Conservation (phyloP, 805 yeast species). For the Saccharomycopsis lassenensis region DNA sequence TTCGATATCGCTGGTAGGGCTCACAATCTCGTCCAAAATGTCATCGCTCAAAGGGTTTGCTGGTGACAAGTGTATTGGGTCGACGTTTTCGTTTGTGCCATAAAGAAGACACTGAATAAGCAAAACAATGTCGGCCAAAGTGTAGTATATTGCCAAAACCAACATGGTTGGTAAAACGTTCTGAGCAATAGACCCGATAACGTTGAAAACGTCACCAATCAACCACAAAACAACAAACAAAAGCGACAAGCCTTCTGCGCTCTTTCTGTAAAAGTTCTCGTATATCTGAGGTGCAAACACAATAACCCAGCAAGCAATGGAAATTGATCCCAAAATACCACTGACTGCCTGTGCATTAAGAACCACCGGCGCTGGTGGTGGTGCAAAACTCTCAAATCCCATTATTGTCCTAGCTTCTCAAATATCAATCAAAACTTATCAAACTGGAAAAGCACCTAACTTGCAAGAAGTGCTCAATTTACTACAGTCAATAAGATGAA, state of each 20-base stretch:
- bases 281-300: conserved; percentile 96
- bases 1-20: background rate
- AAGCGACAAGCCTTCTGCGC: conserved; percentile 83
- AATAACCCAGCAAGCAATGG: conserved; percentile 95
- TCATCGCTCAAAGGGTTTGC: conserved; percentile 75
- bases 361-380: conserved; percentile 56
- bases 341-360: conserved; percentile 62
- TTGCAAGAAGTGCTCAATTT: too few relatives aligned
- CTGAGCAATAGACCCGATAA: conserved; percentile 81
- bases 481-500: too few relatives aligned
- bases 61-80: conserved; percentile 74
- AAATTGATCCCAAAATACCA: conserved; percentile 62
- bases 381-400: conserved; percentile 24
- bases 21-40: conserved; percentile 46
- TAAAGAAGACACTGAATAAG: conserved; percentile 77
- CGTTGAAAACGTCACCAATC: conserved; percentile 88
- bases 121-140: conserved; percentile 78
- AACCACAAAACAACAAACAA: conserved; percentile 86
- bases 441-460: too few relatives aligned
- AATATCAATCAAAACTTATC: too few relatives aligned
- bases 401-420: too few relatives aligned
- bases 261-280: conserved; percentile 76
- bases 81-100: conserved; percentile 40
- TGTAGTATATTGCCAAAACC: conserved; percentile 83
- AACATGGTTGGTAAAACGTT: conserved; percentile 92